Conservation (phyloP, 2,329 filamentous ascomycete genomes). For the Monosporascus ibericus region DNA sequence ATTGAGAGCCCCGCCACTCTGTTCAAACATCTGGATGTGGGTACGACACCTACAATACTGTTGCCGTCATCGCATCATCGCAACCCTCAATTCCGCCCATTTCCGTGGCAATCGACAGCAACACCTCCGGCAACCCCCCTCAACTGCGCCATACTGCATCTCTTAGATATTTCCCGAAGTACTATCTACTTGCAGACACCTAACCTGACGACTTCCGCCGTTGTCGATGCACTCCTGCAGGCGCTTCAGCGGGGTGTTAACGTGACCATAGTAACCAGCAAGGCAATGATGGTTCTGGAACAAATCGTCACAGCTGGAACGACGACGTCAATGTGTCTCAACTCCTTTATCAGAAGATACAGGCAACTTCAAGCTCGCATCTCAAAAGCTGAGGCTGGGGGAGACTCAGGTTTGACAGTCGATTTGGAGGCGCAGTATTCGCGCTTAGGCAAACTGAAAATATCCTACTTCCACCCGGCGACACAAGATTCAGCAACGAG, state of each 20-base stretch:
- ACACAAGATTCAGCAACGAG: slow-evolving; percentile 6
- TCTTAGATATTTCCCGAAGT: slow-evolving; percentile 51
- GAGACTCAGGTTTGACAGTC: slow-evolving; percentile 15
- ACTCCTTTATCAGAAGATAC: slow-evolving; percentile 52
- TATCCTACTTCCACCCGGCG: slow-evolving; percentile 51
- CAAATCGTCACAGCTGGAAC: slow-evolving; percentile 76
- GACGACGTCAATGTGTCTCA: slow-evolving; percentile 61
- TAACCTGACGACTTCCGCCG: slow-evolving; percentile 64
- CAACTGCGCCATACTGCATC: slow-evolving; percentile 56
- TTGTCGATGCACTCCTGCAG: slow-evolving; percentile 53
- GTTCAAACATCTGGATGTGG: slow-evolving; percentile 8
- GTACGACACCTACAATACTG: slow-evolving; percentile 49
- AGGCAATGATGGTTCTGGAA: slow-evolving; percentile 68
- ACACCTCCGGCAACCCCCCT: slow-evolving; percentile 58
- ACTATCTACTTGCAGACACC: slow-evolving; percentile 69
- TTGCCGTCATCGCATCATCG: slow-evolving; percentile 69
- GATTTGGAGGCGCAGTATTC: slow-evolving; percentile 38
- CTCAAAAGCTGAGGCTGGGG: slow-evolving; percentile 9
- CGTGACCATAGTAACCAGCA: slow-evolving; percentile 61
- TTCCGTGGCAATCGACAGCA: slow-evolving; percentile 47
- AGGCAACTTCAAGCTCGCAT: slow-evolving; percentile 21
- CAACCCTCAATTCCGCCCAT: slow-evolving; percentile 57
- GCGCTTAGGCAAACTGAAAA: slow-evolving; percentile 43
- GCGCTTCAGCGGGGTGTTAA: slow-evolving; percentile 62
- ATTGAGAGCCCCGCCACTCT: slow-evolving; percentile 16